Percentiles rank a stretch among this genome's conserved stretches.
phyloP scores from a whole-genome alignment of 2,329 filamentous ascomycete genomes.

The Fusarium papillatum region DNA sequence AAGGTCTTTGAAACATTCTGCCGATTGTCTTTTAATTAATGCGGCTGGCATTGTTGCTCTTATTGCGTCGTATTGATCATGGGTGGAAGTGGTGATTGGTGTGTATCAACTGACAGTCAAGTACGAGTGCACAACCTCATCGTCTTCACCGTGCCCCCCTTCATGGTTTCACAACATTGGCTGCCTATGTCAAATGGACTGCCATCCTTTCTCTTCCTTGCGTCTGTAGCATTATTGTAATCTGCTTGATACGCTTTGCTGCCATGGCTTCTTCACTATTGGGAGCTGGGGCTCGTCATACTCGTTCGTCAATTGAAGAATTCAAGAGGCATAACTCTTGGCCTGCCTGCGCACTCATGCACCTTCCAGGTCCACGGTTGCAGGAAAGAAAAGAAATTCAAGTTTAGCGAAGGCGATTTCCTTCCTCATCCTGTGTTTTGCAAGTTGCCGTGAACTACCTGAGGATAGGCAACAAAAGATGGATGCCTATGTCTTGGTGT shows the following conservation, averaged over 20 bases:
- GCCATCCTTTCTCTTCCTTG: not conserved
- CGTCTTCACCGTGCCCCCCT: not conserved
- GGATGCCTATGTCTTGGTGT: not conserved
- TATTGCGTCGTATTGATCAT: not conserved
- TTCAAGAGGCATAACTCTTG: not conserved
- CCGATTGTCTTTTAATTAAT: not conserved
- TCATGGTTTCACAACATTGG: not conserved
- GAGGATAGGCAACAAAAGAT: not conserved
- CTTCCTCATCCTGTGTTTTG: too few species aligned
- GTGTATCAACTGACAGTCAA: not conserved
- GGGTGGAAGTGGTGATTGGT: not conserved
- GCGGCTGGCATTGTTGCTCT: not conserved
- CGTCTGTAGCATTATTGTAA: too few species aligned
- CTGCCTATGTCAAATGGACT: not conserved
- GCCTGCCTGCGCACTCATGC: not conserved
- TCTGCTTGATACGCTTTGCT: not conserved
- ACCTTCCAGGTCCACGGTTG: not conserved
- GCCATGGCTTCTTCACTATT: not conserved
- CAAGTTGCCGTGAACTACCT: too few species aligned
- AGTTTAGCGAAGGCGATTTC: too few species aligned
- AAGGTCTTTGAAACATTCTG: not conserved
- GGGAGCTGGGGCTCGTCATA: not conserved
- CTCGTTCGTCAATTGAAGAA: not conserved
- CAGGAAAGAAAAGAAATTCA: not conserved
- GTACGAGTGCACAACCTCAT: not conserved